phyloP scores from a whole-genome alignment of 805 yeast species.

The Metschnikowia proteae region DNA sequence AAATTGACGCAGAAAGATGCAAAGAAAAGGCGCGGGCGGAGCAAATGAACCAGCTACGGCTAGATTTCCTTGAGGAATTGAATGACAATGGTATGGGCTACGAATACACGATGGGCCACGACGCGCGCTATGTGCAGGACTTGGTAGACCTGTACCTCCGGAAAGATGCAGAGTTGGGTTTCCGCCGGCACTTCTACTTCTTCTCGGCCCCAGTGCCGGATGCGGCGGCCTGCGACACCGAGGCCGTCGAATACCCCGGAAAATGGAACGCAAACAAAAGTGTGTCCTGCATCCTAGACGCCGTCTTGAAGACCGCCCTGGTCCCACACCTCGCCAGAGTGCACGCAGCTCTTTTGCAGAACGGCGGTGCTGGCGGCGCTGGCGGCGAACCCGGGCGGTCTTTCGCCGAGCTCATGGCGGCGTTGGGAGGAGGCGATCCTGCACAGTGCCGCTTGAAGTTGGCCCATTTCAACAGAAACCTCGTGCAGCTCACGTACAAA shows the following conservation, averaged over 20 bases:
- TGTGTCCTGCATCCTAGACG: background rate
- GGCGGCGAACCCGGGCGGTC: background rate
- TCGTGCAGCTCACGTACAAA: slow-evolving; percentile 16
- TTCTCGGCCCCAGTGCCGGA: background rate
- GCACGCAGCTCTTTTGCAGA: background rate
- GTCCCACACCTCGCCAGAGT: background rate
- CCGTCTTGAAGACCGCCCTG: background rate
- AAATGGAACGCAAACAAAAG: background rate
- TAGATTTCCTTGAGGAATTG: slow-evolving; percentile 21
- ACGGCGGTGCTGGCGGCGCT: no score
- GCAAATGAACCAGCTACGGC: slow-evolving; percentile 16
- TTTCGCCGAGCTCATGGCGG: background rate
- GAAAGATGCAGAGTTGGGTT: slow-evolving; percentile 6
- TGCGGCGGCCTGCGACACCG: background rate
- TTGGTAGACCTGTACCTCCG: slow-evolving; percentile 14
- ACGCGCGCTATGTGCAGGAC: slow-evolving; percentile 20
- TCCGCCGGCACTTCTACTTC: slow-evolving; percentile 24
- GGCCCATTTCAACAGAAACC: slow-evolving; percentile 19
- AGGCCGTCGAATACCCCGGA: background rate
- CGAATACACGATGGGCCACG: slow-evolving; percentile 18
- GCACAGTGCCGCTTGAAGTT: slow-evolving; percentile 21
- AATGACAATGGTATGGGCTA: slow-evolving; percentile 31
- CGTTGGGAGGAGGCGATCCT: background rate
- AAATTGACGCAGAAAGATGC: slow-evolving; percentile 18
- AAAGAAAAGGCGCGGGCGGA: slow-evolving; percentile 7